Base-by-base conservation (phyloP, 495 filamentous ascomycete species). In the Penicillium subrubescens region DNA sequence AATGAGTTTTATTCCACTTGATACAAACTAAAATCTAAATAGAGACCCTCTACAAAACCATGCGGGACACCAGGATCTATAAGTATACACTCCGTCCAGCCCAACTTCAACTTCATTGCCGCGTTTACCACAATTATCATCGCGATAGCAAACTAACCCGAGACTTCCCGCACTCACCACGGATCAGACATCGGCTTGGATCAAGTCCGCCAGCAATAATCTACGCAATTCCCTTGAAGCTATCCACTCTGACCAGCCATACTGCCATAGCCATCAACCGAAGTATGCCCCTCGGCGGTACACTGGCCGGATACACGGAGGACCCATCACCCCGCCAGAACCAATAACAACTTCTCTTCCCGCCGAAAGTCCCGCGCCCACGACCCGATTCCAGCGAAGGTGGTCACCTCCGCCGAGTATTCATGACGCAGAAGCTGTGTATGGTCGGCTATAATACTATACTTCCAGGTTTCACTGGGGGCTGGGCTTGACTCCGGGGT, bases 351-450 rank as follows among this genome's bases (percentile, higher is more conserved):
- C 19, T 25, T 54, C 33, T 27, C 1, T 57, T 70, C 27, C n/a
- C 64, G 58, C 67, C 67, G 70, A 70, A 72, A 65, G 17, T 71
- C 67, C 69, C 67, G 67, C 62, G 35, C 25, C 37, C 69, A 63
- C 44, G 23, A 60, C 59, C 69, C 69, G 69, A 63, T 27, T n/a
- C 23, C 56, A 59, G 59, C 57, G 61, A 63, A 64, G 55, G 41
- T 48, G 64, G 27, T 15, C 54, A 44, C 31, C 21, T 58, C 54
- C 62, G 62, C 50, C 51, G 8, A 52, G 19, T 60, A 6, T 35
- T 11, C 25, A 41, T 64, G 57, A 64, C 58, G 64, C 67, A 63
- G 27, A 53, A 60, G 51, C 63, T 54, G 21, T 52, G 46, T 44
- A 15, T 33, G 31, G 33, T 17, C 59, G 46, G 41, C 46, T 34